Evolutionary conservation across 768 basidiomycete species (phyloP).

Genomic region (Dacryopinax spathularia): DNA sequence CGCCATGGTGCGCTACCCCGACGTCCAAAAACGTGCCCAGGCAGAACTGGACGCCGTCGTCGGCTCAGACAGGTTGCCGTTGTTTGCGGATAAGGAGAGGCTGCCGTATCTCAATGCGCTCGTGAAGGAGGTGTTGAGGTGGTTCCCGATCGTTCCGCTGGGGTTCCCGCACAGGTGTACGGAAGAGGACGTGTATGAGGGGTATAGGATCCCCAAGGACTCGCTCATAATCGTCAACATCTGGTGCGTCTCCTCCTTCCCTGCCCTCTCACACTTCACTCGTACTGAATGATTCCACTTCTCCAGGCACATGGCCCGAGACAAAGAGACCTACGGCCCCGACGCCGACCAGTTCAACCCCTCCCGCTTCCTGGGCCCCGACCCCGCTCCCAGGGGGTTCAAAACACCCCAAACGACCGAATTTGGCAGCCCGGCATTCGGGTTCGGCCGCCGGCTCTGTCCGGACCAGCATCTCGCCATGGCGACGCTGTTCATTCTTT

Average conservation of each 20-base stretch:
- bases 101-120: slow-evolving; percentile 10
- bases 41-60: slow-evolving; percentile 8
- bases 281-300: slow-evolving; percentile 6
- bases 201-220: slow-evolving; percentile 20
- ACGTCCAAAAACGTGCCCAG: slow-evolving; percentile 9
- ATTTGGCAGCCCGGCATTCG: neutral
- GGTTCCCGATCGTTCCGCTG: neutral
- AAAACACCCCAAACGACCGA: neutral
- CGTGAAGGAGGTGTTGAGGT: neutral
- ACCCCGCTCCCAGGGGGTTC: neutral
- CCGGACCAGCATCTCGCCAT: neutral
- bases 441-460: neutral
- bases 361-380: neutral
- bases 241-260: slow-evolving; percentile 16
- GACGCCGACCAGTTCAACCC: slow-evolving; percentile 4
- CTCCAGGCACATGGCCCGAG: slow-evolving; percentile 5
- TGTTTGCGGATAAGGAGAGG: slow-evolving; percentile 8
- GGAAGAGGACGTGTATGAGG: slow-evolving; percentile 19
- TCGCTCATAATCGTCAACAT: slow-evolving; percentile 19
- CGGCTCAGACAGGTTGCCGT: slow-evolving; percentile 5
- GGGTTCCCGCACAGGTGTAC: slow-evolving; percentile 14
- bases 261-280: slow-evolving; percentile 15
- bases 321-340: neutral
- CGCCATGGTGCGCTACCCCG: slow-evolving; percentile 12
- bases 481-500: neutral